Conservation (phyloP, 768 basidiomycete genomes). For the Leccinum ochraceum region DNA sequence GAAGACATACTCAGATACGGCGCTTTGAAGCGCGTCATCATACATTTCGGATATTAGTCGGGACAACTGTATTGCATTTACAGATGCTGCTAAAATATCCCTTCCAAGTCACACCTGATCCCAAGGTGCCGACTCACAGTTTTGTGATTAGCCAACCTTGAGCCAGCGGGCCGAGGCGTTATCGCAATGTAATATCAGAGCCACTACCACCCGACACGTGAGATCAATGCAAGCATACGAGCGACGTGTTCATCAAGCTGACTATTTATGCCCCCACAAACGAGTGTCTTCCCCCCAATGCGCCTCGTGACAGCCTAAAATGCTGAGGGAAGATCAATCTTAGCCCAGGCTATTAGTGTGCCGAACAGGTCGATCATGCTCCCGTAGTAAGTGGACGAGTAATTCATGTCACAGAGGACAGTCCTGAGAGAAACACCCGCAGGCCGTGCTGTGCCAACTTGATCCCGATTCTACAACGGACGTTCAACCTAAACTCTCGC, state of each 20-base stretch:
- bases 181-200: background rate
- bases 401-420: background rate
- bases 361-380: background rate
- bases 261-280: background rate
- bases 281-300: conserved; percentile 39
- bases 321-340: conserved; percentile 41
- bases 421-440: conserved; percentile 40
- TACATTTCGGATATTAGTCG: conserved; percentile 2
- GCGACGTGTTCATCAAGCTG: background rate
- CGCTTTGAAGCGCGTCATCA: conserved; percentile 37
- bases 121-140: background rate
- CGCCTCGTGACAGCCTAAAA: conserved; percentile 56
- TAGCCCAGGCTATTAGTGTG: conserved; percentile 15
- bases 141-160: background rate
- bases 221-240: conserved; percentile 4
- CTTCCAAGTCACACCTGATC: background rate
- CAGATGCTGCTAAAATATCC: background rate
- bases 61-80: conserved; percentile 4
- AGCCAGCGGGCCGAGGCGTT: background rate
- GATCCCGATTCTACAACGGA: conserved; percentile 54
- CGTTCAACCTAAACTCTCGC: conserved; percentile 67
- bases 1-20: conserved; percentile 37
- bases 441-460: background rate
- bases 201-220: background rate
- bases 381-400: background rate